Percentiles rank a stretch among this genome's conserved stretches.
These are phyloP conservation scores for Globisporangium echinulatum DNA, from an alignment of 352 stramenopile genomes.

Conservation along the genomic window DNA sequence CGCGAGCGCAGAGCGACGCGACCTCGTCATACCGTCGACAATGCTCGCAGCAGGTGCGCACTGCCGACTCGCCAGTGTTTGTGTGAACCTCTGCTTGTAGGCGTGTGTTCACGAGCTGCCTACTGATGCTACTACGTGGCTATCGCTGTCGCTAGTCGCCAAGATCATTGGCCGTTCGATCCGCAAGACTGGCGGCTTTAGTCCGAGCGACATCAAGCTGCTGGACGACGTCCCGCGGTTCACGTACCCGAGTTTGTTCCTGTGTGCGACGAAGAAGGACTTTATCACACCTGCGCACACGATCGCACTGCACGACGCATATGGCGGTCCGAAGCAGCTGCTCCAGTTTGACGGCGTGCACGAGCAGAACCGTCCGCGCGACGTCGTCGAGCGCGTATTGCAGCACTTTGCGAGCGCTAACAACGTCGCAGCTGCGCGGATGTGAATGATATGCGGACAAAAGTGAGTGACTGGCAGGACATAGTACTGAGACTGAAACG, in stretches of 20 bases:
- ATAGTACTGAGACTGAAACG: not conserved
- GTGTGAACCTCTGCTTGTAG: not conserved
- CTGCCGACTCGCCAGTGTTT: not conserved
- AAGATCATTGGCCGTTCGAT: conserved; percentile 69
- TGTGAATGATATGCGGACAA: not conserved
- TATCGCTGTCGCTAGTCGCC: conserved; percentile 18
- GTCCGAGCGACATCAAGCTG: conserved; percentile 42
- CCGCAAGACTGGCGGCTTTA: conserved; percentile 52
- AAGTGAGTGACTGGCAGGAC: conserved; percentile 5
- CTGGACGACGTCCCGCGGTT: conserved; percentile 37
- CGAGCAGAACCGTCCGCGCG: conserved; percentile 49
- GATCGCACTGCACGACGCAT: conserved; percentile 38
- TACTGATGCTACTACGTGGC: not conserved
- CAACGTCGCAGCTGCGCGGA: not conserved
- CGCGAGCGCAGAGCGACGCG: conserved; percentile 61
- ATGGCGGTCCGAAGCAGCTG: conserved; percentile 56
- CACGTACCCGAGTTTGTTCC: conserved; percentile 52
- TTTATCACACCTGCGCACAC: conserved; percentile 67
- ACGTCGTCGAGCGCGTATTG: conserved; percentile 37
- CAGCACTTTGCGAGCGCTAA: conserved; percentile 25
- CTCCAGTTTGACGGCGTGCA: conserved; percentile 48
- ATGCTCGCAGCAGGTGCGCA: conserved; percentile 40
- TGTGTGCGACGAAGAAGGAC: conserved; percentile 63
- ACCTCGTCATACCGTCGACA: conserved; percentile 47
- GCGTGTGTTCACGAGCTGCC: not conserved